Evolutionary conservation across 306 rosid genomes (phyloP), one percentile per base, ranked within the genome.

Genomic region (Glycine soja): DNA sequence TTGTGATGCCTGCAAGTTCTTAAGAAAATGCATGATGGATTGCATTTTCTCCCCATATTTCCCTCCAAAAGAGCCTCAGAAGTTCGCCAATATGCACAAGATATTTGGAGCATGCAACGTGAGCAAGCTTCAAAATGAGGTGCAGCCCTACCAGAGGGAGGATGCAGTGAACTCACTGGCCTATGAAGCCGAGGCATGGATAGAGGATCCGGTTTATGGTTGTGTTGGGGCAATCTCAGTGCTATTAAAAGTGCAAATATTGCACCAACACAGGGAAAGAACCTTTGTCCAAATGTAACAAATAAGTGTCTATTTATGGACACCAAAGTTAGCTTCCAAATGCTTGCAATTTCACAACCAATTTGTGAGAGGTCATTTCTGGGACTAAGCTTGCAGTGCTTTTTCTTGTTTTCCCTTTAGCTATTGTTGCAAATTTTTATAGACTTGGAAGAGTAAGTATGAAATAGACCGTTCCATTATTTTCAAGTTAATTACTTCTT

Each of bases 41-140:
- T 83, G 86, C 83, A 83, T 83, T 8, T 83, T 83, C 38, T 71
- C 86, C 7, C 83, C 86, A 13, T 83, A 83, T 16, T 83, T 83
- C 6, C 86, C 83, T 6, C 86, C 86, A 46, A 83, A 78, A 78
- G 86, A 83, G 7, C 86, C 83, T 46, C 86, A 78, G 11, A 83
- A 83, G 70, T 78, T 78, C 47, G 80, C 86, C 3, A 83, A 83
- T 36, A 83, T 78, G 36, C 98, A 94, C 92, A 94, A 92, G 67
- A 92, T 92, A 61, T 94, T 94, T 70, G 98, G 98, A 1, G 98
- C 98, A 8, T 92, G 98, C 88, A 94, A 94, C 57, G 98, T 94
- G 3, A 90, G 98, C 98, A 94, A 94, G 65, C 91, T 94, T 12
- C 89, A 92, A 42, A 90, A 94, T 9, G 98, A 94, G 71, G 94